Evolutionary conservation across 805 yeast genomes (phyloP).

Genomic region (Suhomyces sp.): DNA sequence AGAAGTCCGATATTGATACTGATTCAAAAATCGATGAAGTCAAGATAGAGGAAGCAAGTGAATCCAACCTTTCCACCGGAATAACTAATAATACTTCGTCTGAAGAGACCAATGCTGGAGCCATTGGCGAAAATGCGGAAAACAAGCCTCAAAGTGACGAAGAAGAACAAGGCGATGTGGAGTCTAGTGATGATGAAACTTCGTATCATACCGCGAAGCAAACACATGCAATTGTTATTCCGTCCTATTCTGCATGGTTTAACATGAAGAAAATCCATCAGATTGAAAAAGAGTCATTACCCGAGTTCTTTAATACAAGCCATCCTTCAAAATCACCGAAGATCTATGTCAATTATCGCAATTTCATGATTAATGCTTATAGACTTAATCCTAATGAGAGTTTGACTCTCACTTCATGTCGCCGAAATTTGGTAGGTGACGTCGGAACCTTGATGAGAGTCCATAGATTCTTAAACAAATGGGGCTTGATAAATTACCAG

Average conservation of each 20-base stretch:
- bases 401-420: conserved; percentile 82
- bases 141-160: conserved; percentile 1
- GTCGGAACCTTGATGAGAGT: conserved; percentile 85
- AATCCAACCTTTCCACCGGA: neutral
- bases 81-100: neutral
- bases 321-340: conserved; percentile 78
- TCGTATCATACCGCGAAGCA: conserved; percentile 39
- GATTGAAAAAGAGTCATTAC: conserved; percentile 78
- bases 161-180: conserved; percentile 3
- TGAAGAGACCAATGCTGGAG: neutral
- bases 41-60: neutral
- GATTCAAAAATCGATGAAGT: neutral
- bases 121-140: conserved; percentile 6
- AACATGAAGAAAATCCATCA: conserved; percentile 66
- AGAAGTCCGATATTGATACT: conserved; percentile 2
- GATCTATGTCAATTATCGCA: conserved; percentile 76
- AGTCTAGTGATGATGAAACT: conserved; percentile 3
- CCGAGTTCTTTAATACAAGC: conserved; percentile 77
- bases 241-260: conserved; percentile 89
- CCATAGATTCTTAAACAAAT: conserved; percentile 77
- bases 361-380: conserved; percentile 85
- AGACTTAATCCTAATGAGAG: conserved; percentile 88
- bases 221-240: conserved; percentile 80
- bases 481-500: conserved; percentile 94
- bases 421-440: conserved; percentile 89